These are phyloP conservation scores for Coemansia sp. DNA, from an alignment of 192 early-diverging fungal species.

Conservation along the genomic window DNA sequence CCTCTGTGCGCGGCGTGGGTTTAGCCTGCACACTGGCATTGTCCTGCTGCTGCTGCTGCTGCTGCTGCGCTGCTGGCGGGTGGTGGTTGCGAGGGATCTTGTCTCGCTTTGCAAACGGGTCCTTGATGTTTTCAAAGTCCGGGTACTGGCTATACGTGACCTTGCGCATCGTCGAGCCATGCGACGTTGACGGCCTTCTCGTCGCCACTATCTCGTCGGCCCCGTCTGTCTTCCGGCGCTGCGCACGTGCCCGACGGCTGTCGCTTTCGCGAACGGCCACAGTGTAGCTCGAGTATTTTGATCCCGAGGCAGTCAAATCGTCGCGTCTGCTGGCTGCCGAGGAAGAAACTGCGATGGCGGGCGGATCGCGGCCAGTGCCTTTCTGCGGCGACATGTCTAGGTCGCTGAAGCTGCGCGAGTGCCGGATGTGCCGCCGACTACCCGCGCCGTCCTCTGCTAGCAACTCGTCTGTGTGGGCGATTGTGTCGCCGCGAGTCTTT, in stretches of 20 bases:
- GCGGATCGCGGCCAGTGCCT: no score
- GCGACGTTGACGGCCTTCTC: constrained; percentile 27
- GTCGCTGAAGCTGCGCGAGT: constrained; percentile 18
- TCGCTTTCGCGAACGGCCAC: constrained; percentile 11
- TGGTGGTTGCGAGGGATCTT: constrained; percentile 35
- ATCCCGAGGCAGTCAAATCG: background rate
- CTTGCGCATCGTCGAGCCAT: constrained; percentile 26
- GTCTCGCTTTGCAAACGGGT: constrained; percentile 53
- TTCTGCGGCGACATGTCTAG: no score
- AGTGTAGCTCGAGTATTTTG: constrained; percentile 14
- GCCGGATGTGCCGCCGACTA: constrained; percentile 5
- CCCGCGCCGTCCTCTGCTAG: no score
- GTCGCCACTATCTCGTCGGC: constrained; percentile 13
- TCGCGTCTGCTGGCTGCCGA: no score
- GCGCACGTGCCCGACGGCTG: constrained; percentile 12
- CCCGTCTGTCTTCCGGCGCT: constrained; percentile 38
- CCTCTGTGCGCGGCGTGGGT: background rate
- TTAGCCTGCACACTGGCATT: no score
- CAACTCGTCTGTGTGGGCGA: no score
- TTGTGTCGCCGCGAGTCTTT: no score
- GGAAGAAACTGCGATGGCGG: no score
- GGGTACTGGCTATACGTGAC: constrained; percentile 47
- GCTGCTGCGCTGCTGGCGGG: background rate
- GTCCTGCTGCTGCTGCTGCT: no score
- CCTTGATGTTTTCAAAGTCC: constrained; percentile 45